Conservation (phyloP, 1,139 yeast genomes). For the Candida smagusa region DNA sequence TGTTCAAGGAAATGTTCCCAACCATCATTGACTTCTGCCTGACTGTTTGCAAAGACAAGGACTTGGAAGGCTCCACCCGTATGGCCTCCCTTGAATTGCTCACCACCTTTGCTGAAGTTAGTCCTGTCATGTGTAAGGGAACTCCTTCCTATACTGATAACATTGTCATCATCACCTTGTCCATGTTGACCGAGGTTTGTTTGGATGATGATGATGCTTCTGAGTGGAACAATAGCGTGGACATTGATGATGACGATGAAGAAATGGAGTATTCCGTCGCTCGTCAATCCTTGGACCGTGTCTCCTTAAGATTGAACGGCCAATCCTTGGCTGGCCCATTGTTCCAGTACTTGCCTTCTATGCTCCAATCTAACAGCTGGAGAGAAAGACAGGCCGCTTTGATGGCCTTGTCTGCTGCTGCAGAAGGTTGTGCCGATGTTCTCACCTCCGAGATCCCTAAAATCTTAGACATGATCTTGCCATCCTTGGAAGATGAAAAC, state of each 20-base stretch:
- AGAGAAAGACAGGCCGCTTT: constrained; percentile 95
- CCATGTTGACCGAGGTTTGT: constrained; percentile 92
- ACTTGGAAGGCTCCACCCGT: constrained; percentile 75
- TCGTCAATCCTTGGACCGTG: constrained; percentile 88
- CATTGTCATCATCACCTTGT: constrained; percentile 70
- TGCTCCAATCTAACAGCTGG: constrained; percentile 79
- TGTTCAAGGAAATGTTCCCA: constrained; percentile 87
- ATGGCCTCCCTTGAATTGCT: constrained; percentile 83
- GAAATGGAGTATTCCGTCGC: constrained; percentile 91
- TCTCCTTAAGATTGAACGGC: constrained; percentile 80
- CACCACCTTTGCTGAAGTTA: constrained; percentile 86
- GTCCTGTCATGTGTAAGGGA: constrained; percentile 92
- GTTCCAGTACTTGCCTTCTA: constrained; percentile 80
- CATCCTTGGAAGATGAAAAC: constrained; percentile 77
- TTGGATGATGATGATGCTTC: constrained; percentile 83
- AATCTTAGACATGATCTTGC: constrained; percentile 79
- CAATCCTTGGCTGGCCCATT: constrained; percentile 79
- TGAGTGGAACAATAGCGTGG: constrained; percentile 82
- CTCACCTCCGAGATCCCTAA: constrained; percentile 78
- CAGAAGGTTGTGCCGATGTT: constrained; percentile 94
- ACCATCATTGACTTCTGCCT: constrained; percentile 82
- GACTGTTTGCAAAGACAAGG: constrained; percentile 75
- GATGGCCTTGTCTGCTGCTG: constrained; percentile 95
- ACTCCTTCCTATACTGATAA: constrained; percentile 70
- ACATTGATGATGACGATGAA: constrained; percentile 76